Conservation (phyloP, 1,284 basidiomycete species). For the Rugosomyces carneus region DNA sequence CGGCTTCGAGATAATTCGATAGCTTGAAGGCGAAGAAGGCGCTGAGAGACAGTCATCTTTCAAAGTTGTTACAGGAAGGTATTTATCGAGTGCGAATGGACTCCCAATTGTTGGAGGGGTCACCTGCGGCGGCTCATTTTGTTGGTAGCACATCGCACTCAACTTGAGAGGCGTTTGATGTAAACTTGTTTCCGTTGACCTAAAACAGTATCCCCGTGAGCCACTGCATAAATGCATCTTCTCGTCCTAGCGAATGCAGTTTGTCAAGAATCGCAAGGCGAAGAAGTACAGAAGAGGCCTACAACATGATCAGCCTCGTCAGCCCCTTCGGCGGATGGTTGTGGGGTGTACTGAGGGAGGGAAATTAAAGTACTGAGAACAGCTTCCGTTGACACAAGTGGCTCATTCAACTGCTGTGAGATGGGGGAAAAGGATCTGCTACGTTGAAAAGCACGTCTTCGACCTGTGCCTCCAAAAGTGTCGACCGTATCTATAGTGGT, state of each 20-base stretch:
- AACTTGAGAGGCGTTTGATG: not conserved
- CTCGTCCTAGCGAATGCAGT: not conserved
- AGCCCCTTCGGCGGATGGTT: not conserved
- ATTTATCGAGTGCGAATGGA: not conserved
- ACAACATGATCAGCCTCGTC: not conserved
- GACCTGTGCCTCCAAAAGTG: constrained; percentile 22
- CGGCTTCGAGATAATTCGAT: constrained; percentile 3
- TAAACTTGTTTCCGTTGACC: not conserved
- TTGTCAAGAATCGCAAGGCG: not conserved
- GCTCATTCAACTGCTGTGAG: not conserved
- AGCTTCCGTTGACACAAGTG: not conserved
- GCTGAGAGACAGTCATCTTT: constrained; percentile 13
- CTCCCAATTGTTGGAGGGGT: not conserved
- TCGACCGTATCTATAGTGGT: constrained; percentile 13
- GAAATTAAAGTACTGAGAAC: not conserved
- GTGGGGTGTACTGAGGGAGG: not conserved
- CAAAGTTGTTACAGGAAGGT: constrained; percentile 6
- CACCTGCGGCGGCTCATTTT: not conserved
- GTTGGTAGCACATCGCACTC: constrained; percentile 7
- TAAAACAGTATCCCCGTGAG: not conserved
- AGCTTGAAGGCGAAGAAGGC: constrained; percentile 10
- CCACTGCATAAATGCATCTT: not conserved
- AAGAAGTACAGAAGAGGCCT: not conserved
- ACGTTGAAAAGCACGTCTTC: constrained; percentile 5
- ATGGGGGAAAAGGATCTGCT: not conserved